These are phyloP conservation scores for Solanum paucissectum DNA, from an alignment of 257 asterid genomes.

Conservation along the genomic window DNA sequence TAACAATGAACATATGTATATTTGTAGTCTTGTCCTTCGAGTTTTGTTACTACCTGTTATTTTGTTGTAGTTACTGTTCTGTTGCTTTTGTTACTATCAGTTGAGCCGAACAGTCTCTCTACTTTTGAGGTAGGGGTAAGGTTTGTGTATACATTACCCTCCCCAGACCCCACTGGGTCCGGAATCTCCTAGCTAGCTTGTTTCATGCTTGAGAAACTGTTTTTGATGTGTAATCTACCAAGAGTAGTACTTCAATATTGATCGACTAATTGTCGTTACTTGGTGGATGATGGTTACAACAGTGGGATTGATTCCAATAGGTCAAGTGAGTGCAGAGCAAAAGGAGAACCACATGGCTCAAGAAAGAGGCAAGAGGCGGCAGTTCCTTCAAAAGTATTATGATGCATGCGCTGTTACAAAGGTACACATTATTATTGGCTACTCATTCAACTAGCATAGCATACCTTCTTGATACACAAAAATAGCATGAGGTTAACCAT, in stretches of 20 bases:
- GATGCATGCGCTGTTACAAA: conserved; percentile 30
- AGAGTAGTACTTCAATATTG: background rate
- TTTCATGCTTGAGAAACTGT: background rate
- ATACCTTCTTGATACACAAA: background rate
- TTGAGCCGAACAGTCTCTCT: background rate
- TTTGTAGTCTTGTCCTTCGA: background rate
- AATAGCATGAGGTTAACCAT: background rate
- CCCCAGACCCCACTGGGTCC: background rate
- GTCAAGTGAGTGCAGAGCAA: conserved; percentile 56
- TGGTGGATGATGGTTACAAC: conserved; percentile 12
- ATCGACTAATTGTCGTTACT: background rate
- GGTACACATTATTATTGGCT: conserved; percentile 18
- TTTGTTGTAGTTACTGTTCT: background rate
- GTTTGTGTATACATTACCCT: background rate
- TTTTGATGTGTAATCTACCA: background rate
- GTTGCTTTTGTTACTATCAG: background rate
- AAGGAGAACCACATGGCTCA: conserved; percentile 36
- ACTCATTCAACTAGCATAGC: background rate
- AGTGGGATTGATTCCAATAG: conserved; percentile 59
- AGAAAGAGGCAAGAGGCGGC: conserved; percentile 41
- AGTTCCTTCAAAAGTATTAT: conserved; percentile 41
- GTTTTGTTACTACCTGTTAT: background rate
- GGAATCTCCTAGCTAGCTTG: background rate
- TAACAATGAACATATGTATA: background rate
- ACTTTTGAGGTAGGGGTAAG: background rate